Conservation (phyloP, 2,329 filamentous ascomycete species). For the Trichoderma breve region DNA sequence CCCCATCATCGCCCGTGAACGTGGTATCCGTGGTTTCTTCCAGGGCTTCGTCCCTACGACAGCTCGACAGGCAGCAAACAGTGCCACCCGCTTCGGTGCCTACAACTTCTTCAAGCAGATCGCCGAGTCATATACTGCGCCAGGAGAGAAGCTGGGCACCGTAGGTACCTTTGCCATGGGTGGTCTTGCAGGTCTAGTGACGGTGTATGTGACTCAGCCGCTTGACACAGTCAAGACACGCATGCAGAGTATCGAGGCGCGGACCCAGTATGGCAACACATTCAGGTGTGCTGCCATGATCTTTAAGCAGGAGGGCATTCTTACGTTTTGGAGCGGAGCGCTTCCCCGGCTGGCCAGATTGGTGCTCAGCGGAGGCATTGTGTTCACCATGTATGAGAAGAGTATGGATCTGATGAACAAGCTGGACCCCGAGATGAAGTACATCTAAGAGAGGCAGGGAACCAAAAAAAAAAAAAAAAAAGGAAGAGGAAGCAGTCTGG, state of each 20-base stretch:
- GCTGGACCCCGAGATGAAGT: slow-evolving; percentile 79
- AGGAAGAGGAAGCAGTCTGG: background rate
- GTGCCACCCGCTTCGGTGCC: slow-evolving; percentile 82
- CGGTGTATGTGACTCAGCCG: slow-evolving; percentile 73
- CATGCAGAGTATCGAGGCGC: slow-evolving; percentile 95
- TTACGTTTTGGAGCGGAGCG: slow-evolving; percentile 94
- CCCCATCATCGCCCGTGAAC: slow-evolving; percentile 80
- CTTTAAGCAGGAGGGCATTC: slow-evolving; percentile 80
- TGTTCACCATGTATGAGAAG: slow-evolving; percentile 99
- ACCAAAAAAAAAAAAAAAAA: too few relatives aligned
- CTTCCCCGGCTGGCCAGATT: slow-evolving; percentile 79
- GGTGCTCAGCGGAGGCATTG: slow-evolving; percentile 90
- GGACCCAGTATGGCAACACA: slow-evolving; percentile 78
- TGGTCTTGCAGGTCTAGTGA: slow-evolving; percentile 83
- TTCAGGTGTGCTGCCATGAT: slow-evolving; percentile 80
- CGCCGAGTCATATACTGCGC: slow-evolving; percentile 86
- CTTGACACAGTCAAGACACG: slow-evolving; percentile 95
- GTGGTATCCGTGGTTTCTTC: slow-evolving; percentile 90
- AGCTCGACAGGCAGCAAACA: slow-evolving; percentile 90
- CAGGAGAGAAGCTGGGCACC: slow-evolving; percentile 89
- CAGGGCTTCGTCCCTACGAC: slow-evolving; percentile 96
- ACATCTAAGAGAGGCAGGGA: slow-evolving; percentile 54
- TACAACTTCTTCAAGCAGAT: slow-evolving; percentile 90
- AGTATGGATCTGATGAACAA: slow-evolving; percentile 82
- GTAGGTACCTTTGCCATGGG: slow-evolving; percentile 88